Conservation (phyloP, 2,329 filamentous ascomycete genomes). For the Talaromyces sp. region DNA sequence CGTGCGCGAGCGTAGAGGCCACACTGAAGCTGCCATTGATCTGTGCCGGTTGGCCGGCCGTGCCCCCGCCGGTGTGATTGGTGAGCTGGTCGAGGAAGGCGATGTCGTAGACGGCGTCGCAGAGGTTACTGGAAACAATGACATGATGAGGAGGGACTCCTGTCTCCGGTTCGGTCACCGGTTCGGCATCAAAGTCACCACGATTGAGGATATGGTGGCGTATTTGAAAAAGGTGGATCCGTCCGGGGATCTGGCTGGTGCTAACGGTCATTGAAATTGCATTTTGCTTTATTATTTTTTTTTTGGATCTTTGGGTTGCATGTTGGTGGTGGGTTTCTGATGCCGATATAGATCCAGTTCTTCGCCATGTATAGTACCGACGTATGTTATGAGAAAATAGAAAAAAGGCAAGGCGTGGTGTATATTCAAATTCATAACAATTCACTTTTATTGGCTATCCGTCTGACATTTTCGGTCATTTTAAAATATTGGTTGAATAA, state of each 20-base stretch:
- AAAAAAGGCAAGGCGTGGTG: background rate
- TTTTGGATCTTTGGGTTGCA: background rate
- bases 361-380: background rate
- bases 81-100: constrained; percentile 86
- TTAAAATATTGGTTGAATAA: no score
- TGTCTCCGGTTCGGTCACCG: constrained; percentile 82
- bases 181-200: constrained; percentile 90
- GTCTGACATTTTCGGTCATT: no score
- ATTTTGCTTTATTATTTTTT: background rate
- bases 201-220: constrained; percentile 81
- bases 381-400: background rate
- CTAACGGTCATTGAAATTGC: constrained; percentile 31
- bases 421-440: background rate
- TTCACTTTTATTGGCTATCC: no score
- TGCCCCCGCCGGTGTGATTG: constrained; percentile 72
- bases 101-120: constrained; percentile 65
- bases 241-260: constrained; percentile 10
- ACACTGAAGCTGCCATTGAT: constrained; percentile 92
- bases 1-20: constrained; percentile 72
- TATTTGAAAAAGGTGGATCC: constrained; percentile 70
- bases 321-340: background rate
- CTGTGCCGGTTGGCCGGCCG: constrained; percentile 83
- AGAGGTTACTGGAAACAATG: constrained; percentile 58
- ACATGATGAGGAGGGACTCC: constrained; percentile 87
- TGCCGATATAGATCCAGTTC: background rate